phyloP scores from a whole-genome alignment of 305 asterid genomes.

The Solanum hybrid region DNA sequence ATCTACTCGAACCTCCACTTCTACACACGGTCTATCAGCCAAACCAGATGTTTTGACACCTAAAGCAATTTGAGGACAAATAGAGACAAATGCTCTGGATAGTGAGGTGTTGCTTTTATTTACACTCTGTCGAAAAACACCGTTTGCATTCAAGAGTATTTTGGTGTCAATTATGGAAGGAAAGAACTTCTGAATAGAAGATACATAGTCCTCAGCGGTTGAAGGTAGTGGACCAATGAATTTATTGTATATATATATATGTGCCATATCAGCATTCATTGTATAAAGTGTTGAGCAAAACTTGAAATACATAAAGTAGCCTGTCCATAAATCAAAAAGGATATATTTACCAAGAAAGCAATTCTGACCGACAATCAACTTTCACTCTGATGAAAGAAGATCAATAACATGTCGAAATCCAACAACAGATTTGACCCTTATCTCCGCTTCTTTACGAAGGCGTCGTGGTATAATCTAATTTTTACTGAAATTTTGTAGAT shows the following conservation, averaged over 20 bases:
- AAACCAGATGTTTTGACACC: too few species aligned
- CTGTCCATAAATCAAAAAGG: not conserved
- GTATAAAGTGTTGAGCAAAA: constrained; percentile 4
- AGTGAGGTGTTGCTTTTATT: constrained; percentile 66
- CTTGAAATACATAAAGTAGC: not conserved
- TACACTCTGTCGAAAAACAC: constrained; percentile 30
- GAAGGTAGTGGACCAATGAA: constrained; percentile 77
- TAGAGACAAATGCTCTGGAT: too few species aligned
- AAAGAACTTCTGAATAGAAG: constrained; percentile 49
- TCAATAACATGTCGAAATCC: constrained; percentile 87
- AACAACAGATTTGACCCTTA: constrained; percentile 51
- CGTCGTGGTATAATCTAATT: not conserved
- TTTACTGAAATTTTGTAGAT: too few species aligned
- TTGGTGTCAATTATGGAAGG: constrained; percentile 74
- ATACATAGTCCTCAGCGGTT: constrained; percentile 52
- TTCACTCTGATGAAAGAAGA: constrained; percentile 73
- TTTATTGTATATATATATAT: constrained; percentile 43
- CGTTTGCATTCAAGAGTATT: constrained; percentile 57
- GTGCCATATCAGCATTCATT: constrained; percentile 66
- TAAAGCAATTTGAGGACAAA: too few species aligned
- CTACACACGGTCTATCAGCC: too few species aligned
- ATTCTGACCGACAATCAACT: constrained; percentile 86
- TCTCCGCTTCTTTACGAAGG: constrained; percentile 44
- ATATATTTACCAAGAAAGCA: constrained; percentile 73
- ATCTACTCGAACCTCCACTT: too few species aligned